A percentile compares a stretch with the other conserved stretches of the same genome.
These are phyloP conservation scores for Sporisorium graminicola DNA, from an alignment of 1,284 basidiomycete species.

Conservation along the genomic window DNA sequence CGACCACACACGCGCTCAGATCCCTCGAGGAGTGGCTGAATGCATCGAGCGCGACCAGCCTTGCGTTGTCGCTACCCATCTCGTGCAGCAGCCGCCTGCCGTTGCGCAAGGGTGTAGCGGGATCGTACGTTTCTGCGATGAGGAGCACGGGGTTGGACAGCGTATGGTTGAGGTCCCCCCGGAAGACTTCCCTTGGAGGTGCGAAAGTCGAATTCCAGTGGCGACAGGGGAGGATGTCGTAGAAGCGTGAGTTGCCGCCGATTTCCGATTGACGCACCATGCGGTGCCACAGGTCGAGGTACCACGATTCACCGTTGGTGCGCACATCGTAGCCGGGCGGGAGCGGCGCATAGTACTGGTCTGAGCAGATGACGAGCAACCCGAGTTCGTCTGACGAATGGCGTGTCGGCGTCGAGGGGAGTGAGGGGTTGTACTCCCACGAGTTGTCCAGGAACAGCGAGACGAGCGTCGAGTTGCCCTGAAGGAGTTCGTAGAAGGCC, in stretches of 20 bases:
- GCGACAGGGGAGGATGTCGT: constrained; percentile 46
- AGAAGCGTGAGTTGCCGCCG: constrained; percentile 41
- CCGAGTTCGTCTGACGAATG: constrained; percentile 34
- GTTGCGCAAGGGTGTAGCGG: constrained; percentile 45
- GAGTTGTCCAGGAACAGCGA: constrained; percentile 21
- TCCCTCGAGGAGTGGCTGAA: constrained; percentile 46
- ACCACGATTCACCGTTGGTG: constrained; percentile 33
- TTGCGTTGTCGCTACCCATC: constrained; percentile 41
- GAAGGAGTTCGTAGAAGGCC: constrained; percentile 23
- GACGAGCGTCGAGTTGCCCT: constrained; percentile 31
- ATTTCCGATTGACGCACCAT: constrained; percentile 41
- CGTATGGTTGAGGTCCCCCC: constrained; percentile 26
- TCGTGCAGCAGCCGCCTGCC: constrained; percentile 25
- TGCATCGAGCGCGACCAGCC: constrained; percentile 35
- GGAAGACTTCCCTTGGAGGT: constrained; percentile 37
- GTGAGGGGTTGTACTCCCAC: constrained; percentile 41
- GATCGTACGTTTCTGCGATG: constrained; percentile 46
- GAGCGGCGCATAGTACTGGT: constrained; percentile 32
- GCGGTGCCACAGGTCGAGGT: constrained; percentile 26
- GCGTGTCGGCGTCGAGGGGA: background rate
- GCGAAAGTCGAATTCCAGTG: constrained; percentile 35
- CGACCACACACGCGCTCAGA: constrained; percentile 31
- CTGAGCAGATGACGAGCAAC: constrained; percentile 43
- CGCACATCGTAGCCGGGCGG: constrained; percentile 11
- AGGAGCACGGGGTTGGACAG: constrained; percentile 36